Conservation (phyloP, 371 early-diverging fungal genomes). For the Saksenaea oblongispora region DNA sequence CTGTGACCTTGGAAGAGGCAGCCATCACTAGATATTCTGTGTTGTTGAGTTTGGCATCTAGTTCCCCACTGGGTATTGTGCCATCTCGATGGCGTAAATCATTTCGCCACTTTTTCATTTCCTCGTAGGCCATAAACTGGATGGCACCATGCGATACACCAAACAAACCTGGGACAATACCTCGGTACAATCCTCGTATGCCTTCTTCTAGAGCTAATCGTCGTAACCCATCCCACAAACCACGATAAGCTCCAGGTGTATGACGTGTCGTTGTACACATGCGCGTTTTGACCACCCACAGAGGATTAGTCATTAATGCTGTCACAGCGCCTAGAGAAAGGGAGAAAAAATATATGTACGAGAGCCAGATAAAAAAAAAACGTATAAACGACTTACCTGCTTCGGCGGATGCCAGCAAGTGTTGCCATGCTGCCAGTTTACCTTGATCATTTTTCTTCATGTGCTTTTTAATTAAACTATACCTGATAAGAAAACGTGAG, state of each 20-base stretch:
- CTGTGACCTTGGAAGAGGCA: slow-evolving; percentile 83
- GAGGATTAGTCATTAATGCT: slow-evolving; percentile 84
- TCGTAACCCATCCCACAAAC: slow-evolving; percentile 70
- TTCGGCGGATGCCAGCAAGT: slow-evolving; percentile 80
- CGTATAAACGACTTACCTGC: slow-evolving; percentile 51
- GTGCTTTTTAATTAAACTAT: slow-evolving; percentile 73
- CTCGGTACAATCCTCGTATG: slow-evolving; percentile 81
- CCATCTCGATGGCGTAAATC: slow-evolving; percentile 35
- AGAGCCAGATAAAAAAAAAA: not conserved
- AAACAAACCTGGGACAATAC: slow-evolving; percentile 86
- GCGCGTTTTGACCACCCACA: slow-evolving; percentile 95
- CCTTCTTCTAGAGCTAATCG: slow-evolving; percentile 78
- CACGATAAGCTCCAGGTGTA: slow-evolving; percentile 75
- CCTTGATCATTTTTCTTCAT: slow-evolving; percentile 69
- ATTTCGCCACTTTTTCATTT: slow-evolving; percentile 80
- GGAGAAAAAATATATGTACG: not conserved
- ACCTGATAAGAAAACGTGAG: slow-evolving; percentile 36
- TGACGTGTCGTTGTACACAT: slow-evolving; percentile 77
- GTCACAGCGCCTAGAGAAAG: slow-evolving; percentile 71
- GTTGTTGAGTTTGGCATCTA: slow-evolving; percentile 53
- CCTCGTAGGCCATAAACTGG: slow-evolving; percentile 97
- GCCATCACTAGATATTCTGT: slow-evolving; percentile 87
- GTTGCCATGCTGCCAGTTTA: slow-evolving; percentile 68
- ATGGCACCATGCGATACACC: slow-evolving; percentile 94
- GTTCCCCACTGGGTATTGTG: slow-evolving; percentile 26